Percentiles rank a stretch among this genome's conserved stretches.
phyloP scores from a whole-genome alignment of 805 yeast genomes.

The Candida pini region DNA sequence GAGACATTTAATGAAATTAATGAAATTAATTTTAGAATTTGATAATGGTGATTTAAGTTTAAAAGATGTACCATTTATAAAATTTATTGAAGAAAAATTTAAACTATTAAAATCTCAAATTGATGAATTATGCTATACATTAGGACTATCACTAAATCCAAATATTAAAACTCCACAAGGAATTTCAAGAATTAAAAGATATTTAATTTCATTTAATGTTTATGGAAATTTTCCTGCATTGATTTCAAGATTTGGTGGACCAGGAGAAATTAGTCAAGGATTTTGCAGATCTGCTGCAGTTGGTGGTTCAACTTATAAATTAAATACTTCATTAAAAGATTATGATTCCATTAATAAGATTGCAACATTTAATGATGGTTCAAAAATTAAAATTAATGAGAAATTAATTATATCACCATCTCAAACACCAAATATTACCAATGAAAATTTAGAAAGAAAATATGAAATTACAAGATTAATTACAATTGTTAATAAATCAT shows the following conservation, averaged over 20 bases:
- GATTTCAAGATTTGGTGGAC: constrained; percentile 90
- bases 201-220: constrained; percentile 77
- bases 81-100: constrained; percentile 60
- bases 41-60: constrained; percentile 47
- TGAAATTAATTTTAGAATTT: constrained; percentile 78
- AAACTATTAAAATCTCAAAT: constrained; percentile 69
- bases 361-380: constrained; percentile 73
- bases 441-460: constrained; percentile 38
- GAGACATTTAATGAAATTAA: constrained; percentile 82
- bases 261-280: constrained; percentile 94
- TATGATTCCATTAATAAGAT: constrained; percentile 62
- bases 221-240: constrained; percentile 93
- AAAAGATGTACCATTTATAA: constrained; percentile 48
- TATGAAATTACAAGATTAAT: constrained; percentile 68
- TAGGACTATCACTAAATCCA: constrained; percentile 68
- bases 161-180: constrained; percentile 68
- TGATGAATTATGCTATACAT: constrained; percentile 77
- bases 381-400: constrained; percentile 69
- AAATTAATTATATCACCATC: constrained; percentile 74
- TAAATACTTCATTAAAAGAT: constrained; percentile 58
- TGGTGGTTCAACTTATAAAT: constrained; percentile 90
- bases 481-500: constrained; percentile 78
- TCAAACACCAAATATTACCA: constrained; percentile 42
- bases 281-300: constrained; percentile 98
- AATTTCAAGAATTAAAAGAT: constrained; percentile 74